Evolutionary conservation across 495 filamentous ascomycete genomes (phyloP).

Genomic region (Hapsidospora chrysogenum): DNA sequence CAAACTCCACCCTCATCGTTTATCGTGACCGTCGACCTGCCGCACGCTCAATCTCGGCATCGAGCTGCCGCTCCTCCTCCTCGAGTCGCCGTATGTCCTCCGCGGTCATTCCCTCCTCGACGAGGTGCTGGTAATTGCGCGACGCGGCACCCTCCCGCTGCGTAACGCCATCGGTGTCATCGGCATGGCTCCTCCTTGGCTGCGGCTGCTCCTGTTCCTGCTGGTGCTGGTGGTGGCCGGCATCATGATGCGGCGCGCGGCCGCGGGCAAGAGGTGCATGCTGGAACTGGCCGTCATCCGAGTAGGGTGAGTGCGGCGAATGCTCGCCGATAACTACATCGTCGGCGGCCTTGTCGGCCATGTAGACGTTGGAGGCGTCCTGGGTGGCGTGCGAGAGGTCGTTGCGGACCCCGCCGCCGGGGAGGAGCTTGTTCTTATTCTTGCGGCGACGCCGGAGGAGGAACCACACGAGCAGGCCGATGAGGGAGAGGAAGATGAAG

Average conservation of each 20-base stretch:
- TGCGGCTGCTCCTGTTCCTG: no score
- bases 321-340: slow-evolving; percentile 12
- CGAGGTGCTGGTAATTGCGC: slow-evolving; percentile 20
- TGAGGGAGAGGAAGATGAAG: slow-evolving; percentile 15
- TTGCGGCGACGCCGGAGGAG: slow-evolving; percentile 15
- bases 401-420: no score
- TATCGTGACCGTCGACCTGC: slow-evolving; percentile 8
- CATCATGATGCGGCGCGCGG: no score
- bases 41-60: slow-evolving; percentile 27
- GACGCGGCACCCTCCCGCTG: background rate
- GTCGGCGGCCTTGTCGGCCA: slow-evolving; percentile 22
- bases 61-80: slow-evolving; percentile 30
- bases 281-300: slow-evolving; percentile 13
- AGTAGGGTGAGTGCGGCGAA: slow-evolving; percentile 18
- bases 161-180: slow-evolving; percentile 1
- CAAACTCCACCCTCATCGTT: background rate
- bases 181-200: slow-evolving; percentile 2
- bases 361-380: slow-evolving; percentile 13
- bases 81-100: slow-evolving; percentile 28
- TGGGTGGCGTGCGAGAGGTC: slow-evolving; percentile 8
- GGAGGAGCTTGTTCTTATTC: slow-evolving; percentile 5
- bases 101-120: slow-evolving; percentile 34
- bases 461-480: slow-evolving; percentile 17
- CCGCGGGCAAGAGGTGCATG: no score
- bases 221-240: no score